These are phyloP conservation scores for Aspergillus biplanus DNA, from an alignment of 495 filamentous ascomycete genomes.

Conservation along the genomic window DNA sequence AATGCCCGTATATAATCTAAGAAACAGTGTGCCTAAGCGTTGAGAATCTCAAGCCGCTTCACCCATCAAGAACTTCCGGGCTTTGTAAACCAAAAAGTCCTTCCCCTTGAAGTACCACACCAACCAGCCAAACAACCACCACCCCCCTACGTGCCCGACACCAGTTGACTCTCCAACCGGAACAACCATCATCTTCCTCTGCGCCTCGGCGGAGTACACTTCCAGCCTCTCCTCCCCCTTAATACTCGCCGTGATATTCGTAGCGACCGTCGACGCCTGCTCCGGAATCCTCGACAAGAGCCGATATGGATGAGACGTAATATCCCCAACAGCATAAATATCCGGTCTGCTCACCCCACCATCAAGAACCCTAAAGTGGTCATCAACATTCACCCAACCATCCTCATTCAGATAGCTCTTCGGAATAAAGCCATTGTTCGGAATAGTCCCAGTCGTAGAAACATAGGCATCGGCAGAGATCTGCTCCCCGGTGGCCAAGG, in stretches of 20 bases:
- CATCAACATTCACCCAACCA: conserved; percentile 60
- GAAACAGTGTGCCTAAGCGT: too few species aligned
- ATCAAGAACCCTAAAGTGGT: conserved; percentile 44
- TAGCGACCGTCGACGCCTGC: conserved; percentile 32
- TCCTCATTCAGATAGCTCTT: conserved; percentile 46
- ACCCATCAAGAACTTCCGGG: too few species aligned
- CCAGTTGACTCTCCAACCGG: conserved; percentile 50
- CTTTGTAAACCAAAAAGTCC: conserved; percentile 31
- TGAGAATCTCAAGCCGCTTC: too few species aligned
- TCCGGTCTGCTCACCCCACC: conserved; percentile 12
- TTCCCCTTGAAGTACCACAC: conserved; percentile 52
- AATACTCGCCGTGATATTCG: conserved; percentile 42
- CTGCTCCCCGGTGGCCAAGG: conserved; percentile 44
- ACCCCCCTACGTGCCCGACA: conserved; percentile 53
- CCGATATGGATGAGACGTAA: conserved; percentile 38
- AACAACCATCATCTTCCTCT: conserved; percentile 37
- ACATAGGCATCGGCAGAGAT: conserved; percentile 62
- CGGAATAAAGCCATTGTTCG: conserved; percentile 65
- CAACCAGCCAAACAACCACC: conserved; percentile 46
- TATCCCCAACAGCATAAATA: conserved; percentile 46
- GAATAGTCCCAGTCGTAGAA: conserved; percentile 60
- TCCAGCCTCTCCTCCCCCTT: conserved; percentile 24
- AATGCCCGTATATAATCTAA: too few species aligned
- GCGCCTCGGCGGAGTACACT: conserved; percentile 24
- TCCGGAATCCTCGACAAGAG: conserved; percentile 32